Conservation (phyloP, 1,284 basidiomycete species). For the Cutaneotrichosporon curvatum region DNA sequence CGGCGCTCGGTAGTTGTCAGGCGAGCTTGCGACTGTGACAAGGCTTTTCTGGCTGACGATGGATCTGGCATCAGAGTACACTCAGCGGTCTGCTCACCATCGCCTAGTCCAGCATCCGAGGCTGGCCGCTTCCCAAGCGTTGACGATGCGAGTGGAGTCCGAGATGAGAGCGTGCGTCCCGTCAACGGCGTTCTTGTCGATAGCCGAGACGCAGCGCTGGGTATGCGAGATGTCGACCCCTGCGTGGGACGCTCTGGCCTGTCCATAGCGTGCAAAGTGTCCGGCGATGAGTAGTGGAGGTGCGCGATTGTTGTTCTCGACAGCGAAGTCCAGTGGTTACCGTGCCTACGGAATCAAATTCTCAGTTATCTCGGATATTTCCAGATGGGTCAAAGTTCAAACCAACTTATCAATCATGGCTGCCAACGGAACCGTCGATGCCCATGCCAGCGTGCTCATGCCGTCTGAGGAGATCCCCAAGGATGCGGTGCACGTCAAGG, state of each 20-base stretch:
- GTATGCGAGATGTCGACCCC: conserved; percentile 4
- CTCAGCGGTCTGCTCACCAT: conserved; percentile 5
- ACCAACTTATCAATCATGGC: conserved; percentile 6
- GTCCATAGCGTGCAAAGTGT: not conserved
- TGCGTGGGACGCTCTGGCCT: not conserved
- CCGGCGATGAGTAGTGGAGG: not conserved
- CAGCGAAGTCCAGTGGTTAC: conserved; percentile 2
- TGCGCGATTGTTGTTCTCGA: too few relatives aligned
- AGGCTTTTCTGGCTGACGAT: conserved; percentile 11
- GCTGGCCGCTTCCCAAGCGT: conserved; percentile 20
- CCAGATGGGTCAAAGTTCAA: not conserved
- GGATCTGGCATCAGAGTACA: conserved; percentile 12
- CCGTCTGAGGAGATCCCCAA: conserved; percentile 71
- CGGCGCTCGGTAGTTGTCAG: conserved; percentile 19
- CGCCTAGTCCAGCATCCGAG: conserved; percentile 21
- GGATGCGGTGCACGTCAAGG: conserved; percentile 66
- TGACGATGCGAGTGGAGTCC: conserved; percentile 2
- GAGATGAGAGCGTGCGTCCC: not conserved
- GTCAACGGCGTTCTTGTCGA: not conserved
- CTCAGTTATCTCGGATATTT: conserved; percentile 4
- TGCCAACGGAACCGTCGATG: conserved; percentile 16
- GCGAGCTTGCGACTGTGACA: conserved; percentile 15
- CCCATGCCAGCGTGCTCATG: conserved; percentile 61
- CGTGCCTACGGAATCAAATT: conserved; percentile 5
- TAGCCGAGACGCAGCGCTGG: not conserved